phyloP scores from a whole-genome alignment of 2,329 filamentous ascomycete species.

The Nannizziopsis arthrosporioides region DNA sequence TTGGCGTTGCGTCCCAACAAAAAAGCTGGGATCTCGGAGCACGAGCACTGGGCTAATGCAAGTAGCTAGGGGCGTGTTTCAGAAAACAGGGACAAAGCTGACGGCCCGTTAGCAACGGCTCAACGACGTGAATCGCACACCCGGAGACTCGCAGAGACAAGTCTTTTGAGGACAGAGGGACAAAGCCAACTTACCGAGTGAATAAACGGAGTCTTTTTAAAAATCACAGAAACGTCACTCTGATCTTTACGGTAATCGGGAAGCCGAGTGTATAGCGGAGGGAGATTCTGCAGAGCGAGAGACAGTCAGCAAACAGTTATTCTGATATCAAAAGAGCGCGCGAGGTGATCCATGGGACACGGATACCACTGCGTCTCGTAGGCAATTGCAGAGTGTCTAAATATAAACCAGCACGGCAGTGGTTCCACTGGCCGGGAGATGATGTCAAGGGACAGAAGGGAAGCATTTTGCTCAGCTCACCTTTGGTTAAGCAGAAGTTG shows the following conservation, averaged over 20 bases:
- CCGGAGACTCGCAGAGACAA: neutral
- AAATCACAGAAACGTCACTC: neutral
- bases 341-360: slow-evolving; percentile 1
- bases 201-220: slow-evolving; percentile 13
- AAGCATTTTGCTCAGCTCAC: no score
- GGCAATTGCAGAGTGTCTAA: neutral
- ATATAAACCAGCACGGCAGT: neutral
- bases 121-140: neutral
- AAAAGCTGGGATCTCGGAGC: no score
- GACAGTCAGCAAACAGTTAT: neutral
- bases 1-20: neutral
- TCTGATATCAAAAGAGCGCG: neutral
- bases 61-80: slow-evolving; percentile 2
- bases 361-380: neutral
- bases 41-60: neutral
- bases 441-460: neutral
- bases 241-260: neutral
- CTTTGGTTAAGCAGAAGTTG: no score
- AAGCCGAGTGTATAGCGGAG: neutral
- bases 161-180: neutral
- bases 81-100: neutral
- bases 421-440: no score
- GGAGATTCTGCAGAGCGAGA: neutral
- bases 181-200: slow-evolving; percentile 22
- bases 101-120: slow-evolving; percentile 1